A percentile compares a stretch with the other conserved stretches of the same genome.
These are phyloP conservation scores for Scheffersomyces spartinae DNA, from an alignment of 805 yeast species.

Conservation along the genomic window DNA sequence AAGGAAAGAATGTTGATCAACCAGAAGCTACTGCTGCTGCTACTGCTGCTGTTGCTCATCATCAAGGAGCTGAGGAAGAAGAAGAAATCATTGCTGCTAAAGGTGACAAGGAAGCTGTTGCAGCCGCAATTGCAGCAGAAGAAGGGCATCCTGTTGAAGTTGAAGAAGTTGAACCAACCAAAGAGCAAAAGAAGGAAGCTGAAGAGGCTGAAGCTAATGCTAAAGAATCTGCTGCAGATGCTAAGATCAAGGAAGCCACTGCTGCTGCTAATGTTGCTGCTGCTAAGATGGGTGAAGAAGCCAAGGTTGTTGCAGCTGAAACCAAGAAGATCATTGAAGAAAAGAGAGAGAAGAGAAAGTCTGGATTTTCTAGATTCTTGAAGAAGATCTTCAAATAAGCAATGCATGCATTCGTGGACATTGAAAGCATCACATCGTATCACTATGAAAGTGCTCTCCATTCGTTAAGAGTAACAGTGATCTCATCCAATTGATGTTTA, in stretches of 20 bases:
- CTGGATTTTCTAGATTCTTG: no score
- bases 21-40: slow-evolving; percentile 12
- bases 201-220: not conserved
- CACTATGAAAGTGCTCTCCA: no score
- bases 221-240: slow-evolving; percentile 2
- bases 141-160: not conserved
- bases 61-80: not conserved
- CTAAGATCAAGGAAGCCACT: not conserved
- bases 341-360: no score
- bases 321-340: slow-evolving; percentile 1
- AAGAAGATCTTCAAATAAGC: no score
- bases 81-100: no score
- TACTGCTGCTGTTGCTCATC: slow-evolving; percentile 10
- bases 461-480: no score
- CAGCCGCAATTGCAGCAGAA: no score
- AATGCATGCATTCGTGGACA: no score
- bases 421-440: no score
- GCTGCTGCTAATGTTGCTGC: slow-evolving; percentile 1
- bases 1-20: slow-evolving; percentile 4
- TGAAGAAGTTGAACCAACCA: not conserved
- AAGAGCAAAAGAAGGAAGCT: not conserved
- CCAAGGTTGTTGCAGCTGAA: slow-evolving; percentile 2
- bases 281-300: slow-evolving; percentile 1
- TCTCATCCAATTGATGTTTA: no score
- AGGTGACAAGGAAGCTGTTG: no score